Evolutionary conservation across 495 filamentous ascomycete genomes (phyloP), one percentile per base, ranked within the genome.

Genomic region (Rhypophila decipiens): DNA sequence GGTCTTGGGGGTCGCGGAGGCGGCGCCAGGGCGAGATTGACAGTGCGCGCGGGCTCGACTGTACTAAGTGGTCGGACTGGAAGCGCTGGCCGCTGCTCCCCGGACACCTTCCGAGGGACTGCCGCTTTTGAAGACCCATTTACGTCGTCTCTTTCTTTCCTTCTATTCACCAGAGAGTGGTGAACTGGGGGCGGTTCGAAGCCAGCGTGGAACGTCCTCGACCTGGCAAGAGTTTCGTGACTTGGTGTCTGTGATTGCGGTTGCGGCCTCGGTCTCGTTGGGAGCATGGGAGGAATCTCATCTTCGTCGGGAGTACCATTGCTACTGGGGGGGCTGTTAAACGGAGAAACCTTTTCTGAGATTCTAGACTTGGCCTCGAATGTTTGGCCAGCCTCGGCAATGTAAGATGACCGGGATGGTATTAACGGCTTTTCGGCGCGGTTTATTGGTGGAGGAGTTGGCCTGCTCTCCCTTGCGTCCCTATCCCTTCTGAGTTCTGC

Each of bases 261-360:
- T 8, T 62, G 60, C 27, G 55, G 44, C 5, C 52, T 48, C 9
- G 73, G 70, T 15, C 68, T 66, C n/a, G 58, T 64, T 39, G 65
- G 74, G 23, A 71, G 53, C 42, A 68, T 58, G 4, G 75, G 68
- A 24, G 69, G 66, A 17, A 43, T 36, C 7, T 65, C 68, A 5
- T 72, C 71, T 23, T 70, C 66, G 46, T 73, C 72, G 5, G 72
- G 64, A 41, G 78, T 86, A 43, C 80, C 84, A 12, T 81, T 79
- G 53, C 84, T 94, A 46, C 81, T 84, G 12, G 91, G 90, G 10
- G 90, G 91, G 24, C 90, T 96, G 63, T 73, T 90, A 58, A 98
- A 96, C 0, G 93, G 91, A 5, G 93, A 96, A 1, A 85, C 69
- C 46, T 58, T 66, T 17, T 71, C 69, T 39, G 50, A 42, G 24